Conservation (phyloP, 2,329 filamentous ascomycete species). For the Cladosporium sp. region DNA sequence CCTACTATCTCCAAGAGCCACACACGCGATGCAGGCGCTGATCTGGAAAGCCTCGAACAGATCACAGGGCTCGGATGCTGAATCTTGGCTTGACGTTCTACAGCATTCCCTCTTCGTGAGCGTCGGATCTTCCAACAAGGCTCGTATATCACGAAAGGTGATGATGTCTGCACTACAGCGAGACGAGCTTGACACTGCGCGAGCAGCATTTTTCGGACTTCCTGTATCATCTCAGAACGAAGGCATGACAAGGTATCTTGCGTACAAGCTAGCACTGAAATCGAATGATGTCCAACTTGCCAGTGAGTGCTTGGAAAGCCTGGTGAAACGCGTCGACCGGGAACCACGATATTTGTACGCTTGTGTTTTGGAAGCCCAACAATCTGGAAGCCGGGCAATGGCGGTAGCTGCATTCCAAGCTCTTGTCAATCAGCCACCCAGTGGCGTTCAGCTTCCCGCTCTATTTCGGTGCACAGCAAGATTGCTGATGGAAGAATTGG, state of each 20-base stretch:
- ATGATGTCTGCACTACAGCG: constrained; percentile 67
- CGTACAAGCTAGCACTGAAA: constrained; percentile 32
- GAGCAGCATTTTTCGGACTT: constrained; percentile 60
- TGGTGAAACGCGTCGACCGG: constrained; percentile 56
- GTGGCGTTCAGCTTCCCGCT: constrained; percentile 60
- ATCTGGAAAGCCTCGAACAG: constrained; percentile 66
- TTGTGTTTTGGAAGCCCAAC: constrained; percentile 75
- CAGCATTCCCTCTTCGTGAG: constrained; percentile 66
- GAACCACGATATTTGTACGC: constrained; percentile 71
- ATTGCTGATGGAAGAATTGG: constrained; percentile 47
- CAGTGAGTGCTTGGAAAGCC: constrained; percentile 61
- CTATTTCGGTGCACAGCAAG: constrained; percentile 60
- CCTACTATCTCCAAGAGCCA: constrained; percentile 59
- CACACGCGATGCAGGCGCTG: constrained; percentile 68
- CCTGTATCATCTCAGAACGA: constrained; percentile 38
- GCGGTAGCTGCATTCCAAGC: constrained; percentile 60
- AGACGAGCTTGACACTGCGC: constrained; percentile 56
- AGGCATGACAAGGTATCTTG: constrained; percentile 29
- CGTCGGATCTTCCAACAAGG: constrained; percentile 64
- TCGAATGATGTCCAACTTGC: constrained; percentile 46
- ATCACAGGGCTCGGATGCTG: constrained; percentile 1
- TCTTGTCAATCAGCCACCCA: constrained; percentile 57
- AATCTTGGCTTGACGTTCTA: constrained; percentile 68
- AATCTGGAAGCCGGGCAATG: constrained; percentile 61
- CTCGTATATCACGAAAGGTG: constrained; percentile 66